Conservation (phyloP, 805 yeast genomes). For the Saccharomyces kudriavzevii region DNA sequence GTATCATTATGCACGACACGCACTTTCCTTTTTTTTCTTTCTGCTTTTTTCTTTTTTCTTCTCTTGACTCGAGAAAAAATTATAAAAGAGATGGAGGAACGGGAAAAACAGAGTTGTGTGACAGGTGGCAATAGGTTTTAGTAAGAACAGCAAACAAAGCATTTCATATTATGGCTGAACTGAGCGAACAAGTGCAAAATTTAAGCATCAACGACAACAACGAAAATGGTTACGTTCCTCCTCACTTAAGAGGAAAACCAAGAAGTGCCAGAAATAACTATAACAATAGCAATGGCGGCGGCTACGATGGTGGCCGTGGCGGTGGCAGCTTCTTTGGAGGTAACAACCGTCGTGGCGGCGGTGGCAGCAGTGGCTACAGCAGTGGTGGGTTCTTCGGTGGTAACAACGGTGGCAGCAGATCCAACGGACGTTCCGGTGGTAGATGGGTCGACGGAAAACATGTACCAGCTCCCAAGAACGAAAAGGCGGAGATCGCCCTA, state of each 20-base stretch:
- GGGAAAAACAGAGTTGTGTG: not conserved
- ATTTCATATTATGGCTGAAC: conserved; percentile 44
- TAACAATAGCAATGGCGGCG: conserved; percentile 30
- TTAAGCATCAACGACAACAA: conserved; percentile 38
- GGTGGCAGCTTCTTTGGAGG: conserved; percentile 30
- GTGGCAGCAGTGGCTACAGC: conserved; percentile 30
- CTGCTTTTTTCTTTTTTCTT: not conserved
- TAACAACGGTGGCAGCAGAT: conserved; percentile 31
- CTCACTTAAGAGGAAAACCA: conserved; percentile 36
- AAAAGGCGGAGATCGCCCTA: conserved; percentile 63
- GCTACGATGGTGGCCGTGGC: conserved; percentile 22
- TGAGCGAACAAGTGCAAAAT: conserved; percentile 50
- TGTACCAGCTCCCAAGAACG: conserved; percentile 68
- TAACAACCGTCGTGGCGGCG: conserved; percentile 22
- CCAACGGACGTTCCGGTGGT: conserved; percentile 44
- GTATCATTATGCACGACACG: not conserved
- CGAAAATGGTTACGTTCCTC: conserved; percentile 38
- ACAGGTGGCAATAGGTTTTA: not conserved
- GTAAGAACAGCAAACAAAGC: not conserved
- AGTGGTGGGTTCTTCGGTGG: conserved; percentile 33
- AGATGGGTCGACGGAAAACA: conserved; percentile 83
- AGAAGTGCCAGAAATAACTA: conserved; percentile 15
- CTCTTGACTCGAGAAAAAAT: not conserved
- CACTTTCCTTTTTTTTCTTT: not conserved
- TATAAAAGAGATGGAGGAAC: not conserved